Base-by-base conservation (phyloP, 345 rosid species). In the Hibiscus tridactylites region DNA sequence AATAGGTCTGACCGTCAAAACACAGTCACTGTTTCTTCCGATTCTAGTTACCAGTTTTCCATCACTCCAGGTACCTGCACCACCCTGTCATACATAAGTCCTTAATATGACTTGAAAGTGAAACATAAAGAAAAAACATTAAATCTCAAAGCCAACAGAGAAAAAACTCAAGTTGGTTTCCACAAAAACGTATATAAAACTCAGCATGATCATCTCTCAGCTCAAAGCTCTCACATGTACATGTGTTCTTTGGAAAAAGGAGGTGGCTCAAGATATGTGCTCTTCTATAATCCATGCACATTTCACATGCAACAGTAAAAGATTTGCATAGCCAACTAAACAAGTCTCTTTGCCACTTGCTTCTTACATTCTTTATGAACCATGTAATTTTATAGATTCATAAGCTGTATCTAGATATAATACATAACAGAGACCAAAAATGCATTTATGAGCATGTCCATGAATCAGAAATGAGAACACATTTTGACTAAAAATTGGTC, bases 31-130 rank as follows among this genome's bases (percentile, higher is more conserved):
- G 81, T 94, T 94, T 84, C 92, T 91, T 73, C 99, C 99, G 71
- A 90, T 94, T 79, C 97, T 90, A 54, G 99, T 94, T 47, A 94
- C 96, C 54, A 94, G 93, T 85, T 94, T 94, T 76, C 97, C 97
- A 82, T 94, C 99, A 76, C 99, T 94, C 99, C 99, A 94, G 29
- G 99, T 88, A 88, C 99, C 99, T 91, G 99, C 99, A 89, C 97
- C 97, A 88, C 99, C 99, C 99, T 94, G 99, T 88, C 71, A 85
- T 58, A 57, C 80, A 90, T 90, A 90, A 88, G 96, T 88, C 80
- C 93, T 88, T 80, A 65, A 80, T 46, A 79, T 76, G 72, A 78
- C 58, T 74, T 78, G 76, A 33, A 42, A 73, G 39, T 35, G 33
- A 60, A 58, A 37, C 60, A 66, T 65, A 17, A 7, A 31, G 35